Evolutionary conservation across 306 rosid genomes (phyloP).

Genomic region (Inga leiocalycina): DNA sequence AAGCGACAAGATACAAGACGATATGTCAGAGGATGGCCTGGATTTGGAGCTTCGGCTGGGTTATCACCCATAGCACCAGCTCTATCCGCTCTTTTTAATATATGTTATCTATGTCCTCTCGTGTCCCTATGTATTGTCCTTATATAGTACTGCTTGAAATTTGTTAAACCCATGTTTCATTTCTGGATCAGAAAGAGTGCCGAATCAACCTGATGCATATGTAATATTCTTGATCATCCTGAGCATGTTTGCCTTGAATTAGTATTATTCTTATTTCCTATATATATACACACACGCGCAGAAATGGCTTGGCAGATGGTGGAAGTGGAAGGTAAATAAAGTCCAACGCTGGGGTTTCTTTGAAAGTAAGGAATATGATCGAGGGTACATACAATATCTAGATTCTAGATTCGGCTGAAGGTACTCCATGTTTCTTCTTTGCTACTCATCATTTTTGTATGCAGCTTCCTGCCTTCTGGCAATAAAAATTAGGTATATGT

Average conservation of each 20-base stretch:
- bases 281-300: neutral
- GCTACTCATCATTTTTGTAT: constrained; percentile 5
- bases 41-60: constrained; percentile 98
- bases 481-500: constrained; percentile 25
- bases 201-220: neutral
- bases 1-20: constrained; percentile 34
- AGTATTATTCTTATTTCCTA: neutral
- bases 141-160: constrained; percentile 22
- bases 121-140: neutral
- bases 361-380: constrained; percentile 13
- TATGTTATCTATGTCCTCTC: neutral
- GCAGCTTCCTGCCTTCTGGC: constrained; percentile 21
- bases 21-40: constrained; percentile 48
- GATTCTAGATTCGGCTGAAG: constrained; percentile 23
- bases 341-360: constrained; percentile 17
- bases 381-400: neutral
- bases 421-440: constrained; percentile 30
- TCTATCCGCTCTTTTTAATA: neutral
- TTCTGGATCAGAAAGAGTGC: neutral
- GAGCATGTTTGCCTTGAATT: constrained; percentile 19
- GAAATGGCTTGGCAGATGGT: constrained; percentile 26
- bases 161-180: neutral
- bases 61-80: constrained; percentile 50
- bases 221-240: neutral
- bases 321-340: constrained; percentile 28